Evolutionary conservation across 1,284 basidiomycete genomes (phyloP).

Genomic region (Xerocomus tenax): DNA sequence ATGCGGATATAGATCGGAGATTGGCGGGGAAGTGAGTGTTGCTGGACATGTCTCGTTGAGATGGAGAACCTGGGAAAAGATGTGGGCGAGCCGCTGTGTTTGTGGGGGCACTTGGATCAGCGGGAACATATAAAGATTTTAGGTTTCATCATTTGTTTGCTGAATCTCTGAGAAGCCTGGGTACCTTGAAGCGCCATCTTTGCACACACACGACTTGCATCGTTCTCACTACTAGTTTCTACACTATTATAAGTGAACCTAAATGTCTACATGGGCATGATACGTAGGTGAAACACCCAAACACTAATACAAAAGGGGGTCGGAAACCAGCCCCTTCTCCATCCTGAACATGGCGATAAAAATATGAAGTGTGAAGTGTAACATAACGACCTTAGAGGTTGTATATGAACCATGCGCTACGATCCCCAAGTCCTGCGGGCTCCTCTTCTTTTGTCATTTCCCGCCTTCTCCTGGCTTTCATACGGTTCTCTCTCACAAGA

Average conservation of each 20-base stretch:
- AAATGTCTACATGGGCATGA: not conserved
- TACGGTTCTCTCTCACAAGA: slow-evolving; percentile 18
- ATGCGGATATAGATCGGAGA: slow-evolving; percentile 52
- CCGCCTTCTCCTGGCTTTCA: slow-evolving; percentile 20
- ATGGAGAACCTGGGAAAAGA: slow-evolving; percentile 57
- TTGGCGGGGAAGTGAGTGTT: slow-evolving; percentile 28
- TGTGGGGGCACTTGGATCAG: slow-evolving; percentile 61
- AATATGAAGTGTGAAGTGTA: not conserved
- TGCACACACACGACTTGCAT: not conserved
- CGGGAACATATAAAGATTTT: slow-evolving; percentile 13
- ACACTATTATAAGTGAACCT: not conserved
- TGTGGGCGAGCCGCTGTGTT: slow-evolving; percentile 51
- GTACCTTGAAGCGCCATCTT: too few relatives aligned
- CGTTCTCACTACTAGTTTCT: not conserved
- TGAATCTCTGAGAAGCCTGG: not conserved
- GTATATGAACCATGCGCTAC: slow-evolving; percentile 29
- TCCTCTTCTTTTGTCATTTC: slow-evolving; percentile 17
- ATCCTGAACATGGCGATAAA: not conserved
- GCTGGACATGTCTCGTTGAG: slow-evolving; percentile 33
- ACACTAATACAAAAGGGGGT: not conserved
- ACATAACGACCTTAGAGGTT: slow-evolving; percentile 12
- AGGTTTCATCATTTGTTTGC: not conserved
- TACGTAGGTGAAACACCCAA: not conserved
- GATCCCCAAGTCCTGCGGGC: slow-evolving; percentile 20
- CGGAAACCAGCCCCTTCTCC: not conserved